Evolutionary conservation across 495 filamentous ascomycete genomes (phyloP).

Genomic region (Penicillium daleae): DNA sequence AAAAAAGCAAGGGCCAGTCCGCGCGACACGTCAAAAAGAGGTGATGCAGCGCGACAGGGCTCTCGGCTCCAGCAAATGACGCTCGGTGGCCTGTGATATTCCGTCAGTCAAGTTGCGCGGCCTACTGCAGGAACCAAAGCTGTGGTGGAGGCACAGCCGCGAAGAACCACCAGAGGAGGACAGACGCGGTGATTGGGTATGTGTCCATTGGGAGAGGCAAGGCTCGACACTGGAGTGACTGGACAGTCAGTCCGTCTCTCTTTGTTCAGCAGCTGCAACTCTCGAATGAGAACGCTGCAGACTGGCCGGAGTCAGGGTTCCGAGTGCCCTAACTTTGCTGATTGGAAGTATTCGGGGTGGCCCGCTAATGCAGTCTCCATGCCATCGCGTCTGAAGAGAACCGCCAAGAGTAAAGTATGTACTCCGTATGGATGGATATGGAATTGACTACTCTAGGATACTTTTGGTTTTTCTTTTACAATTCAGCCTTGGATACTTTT

Average conservation of each 20-base stretch:
- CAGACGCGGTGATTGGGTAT: constrained; percentile 20
- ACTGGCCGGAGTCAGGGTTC: constrained; percentile 14
- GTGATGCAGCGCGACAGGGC: constrained; percentile 3
- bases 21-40: constrained; percentile 13
- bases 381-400: constrained; percentile 1
- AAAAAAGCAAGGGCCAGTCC: constrained; percentile 1
- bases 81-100: constrained; percentile 20
- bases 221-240: too few species aligned
- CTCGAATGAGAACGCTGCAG: background rate
- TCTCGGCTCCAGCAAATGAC: background rate
- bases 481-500: background rate
- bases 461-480: background rate
- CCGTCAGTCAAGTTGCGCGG: constrained; percentile 27
- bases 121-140: constrained; percentile 54
- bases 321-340: constrained; percentile 9
- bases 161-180: constrained; percentile 16
- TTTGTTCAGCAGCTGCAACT: background rate
- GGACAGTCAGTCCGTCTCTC: background rate
- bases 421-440: background rate
- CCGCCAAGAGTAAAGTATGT: background rate
- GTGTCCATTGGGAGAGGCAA: constrained; percentile 12
- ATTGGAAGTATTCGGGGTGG: background rate
- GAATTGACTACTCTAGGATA: background rate
- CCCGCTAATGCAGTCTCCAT: constrained; percentile 5
- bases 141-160: constrained; percentile 33